phyloP scores from a whole-genome alignment of 257 asterid genomes.

The Jacaranda copaia region DNA sequence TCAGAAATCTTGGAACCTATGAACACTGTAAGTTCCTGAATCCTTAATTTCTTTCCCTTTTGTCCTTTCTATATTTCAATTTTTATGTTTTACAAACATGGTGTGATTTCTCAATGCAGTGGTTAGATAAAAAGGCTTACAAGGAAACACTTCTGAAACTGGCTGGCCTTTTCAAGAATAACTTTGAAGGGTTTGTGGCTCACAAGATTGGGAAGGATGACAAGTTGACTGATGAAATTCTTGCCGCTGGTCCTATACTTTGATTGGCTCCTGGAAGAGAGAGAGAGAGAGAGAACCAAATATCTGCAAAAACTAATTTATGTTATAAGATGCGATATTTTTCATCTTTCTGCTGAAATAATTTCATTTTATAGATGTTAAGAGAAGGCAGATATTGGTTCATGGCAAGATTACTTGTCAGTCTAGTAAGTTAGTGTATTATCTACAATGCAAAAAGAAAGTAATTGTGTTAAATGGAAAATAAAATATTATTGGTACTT shows the following conservation, averaged over 20 bases:
- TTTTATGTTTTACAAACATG: background rate
- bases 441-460: background rate
- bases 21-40: conserved; percentile 61
- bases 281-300: background rate
- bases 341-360: background rate
- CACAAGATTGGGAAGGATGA: conserved; percentile 71
- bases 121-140: conserved; percentile 71
- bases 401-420: background rate
- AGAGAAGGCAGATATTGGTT: background rate
- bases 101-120: conserved; percentile 45
- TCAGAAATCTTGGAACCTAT: conserved; percentile 74
- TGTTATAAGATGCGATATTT: background rate
- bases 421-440: background rate
- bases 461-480: too few relatives aligned
- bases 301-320: background rate
- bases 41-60: background rate
- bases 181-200: conserved; percentile 65
- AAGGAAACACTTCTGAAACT: conserved; percentile 64
- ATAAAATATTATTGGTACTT: too few relatives aligned
- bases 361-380: background rate
- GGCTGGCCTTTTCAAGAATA: conserved; percentile 76
- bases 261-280: conserved; percentile 25
- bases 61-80: background rate
- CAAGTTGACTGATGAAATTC: conserved; percentile 65
- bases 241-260: conserved; percentile 75